These are phyloP conservation scores for Fusarium vanettenii DNA, from an alignment of 2,329 filamentous ascomycete species.

Conservation along the genomic window DNA sequence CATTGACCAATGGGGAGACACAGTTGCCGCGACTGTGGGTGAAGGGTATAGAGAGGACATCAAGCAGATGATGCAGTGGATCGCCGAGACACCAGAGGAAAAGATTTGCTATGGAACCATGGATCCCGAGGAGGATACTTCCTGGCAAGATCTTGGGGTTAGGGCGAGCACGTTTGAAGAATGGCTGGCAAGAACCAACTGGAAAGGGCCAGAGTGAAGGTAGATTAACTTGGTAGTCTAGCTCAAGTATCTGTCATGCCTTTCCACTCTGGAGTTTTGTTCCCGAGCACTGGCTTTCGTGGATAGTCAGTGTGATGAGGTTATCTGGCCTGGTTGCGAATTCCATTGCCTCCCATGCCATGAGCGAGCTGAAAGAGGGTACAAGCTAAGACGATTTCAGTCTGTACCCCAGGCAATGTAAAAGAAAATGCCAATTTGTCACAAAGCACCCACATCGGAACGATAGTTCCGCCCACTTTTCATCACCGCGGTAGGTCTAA, in stretches of 20 bases:
- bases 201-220: not conserved
- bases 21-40: constrained; percentile 9
- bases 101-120: constrained; percentile 23
- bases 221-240: not conserved
- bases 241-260: not conserved
- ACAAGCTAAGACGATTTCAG: not conserved
- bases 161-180: constrained; percentile 22
- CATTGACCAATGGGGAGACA: not conserved
- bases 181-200: constrained; percentile 5
- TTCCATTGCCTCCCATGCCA: not conserved
- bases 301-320: not conserved
- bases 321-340: not conserved
- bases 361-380: not conserved
- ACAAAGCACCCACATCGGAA: not conserved
- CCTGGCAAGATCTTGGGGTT: constrained; percentile 13
- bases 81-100: constrained; percentile 8
- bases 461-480: not conserved
- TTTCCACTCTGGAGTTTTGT: not conserved
- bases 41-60: constrained; percentile 25
- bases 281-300: not conserved
- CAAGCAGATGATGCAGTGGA: constrained; percentile 37
- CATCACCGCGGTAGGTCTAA: not conserved
- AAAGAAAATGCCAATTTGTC: not conserved
- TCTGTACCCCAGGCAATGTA: not conserved
- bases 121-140: not conserved